These are phyloP conservation scores for Usnea hakonensis DNA, from an alignment of 495 filamentous ascomycete species.

Conservation along the genomic window DNA sequence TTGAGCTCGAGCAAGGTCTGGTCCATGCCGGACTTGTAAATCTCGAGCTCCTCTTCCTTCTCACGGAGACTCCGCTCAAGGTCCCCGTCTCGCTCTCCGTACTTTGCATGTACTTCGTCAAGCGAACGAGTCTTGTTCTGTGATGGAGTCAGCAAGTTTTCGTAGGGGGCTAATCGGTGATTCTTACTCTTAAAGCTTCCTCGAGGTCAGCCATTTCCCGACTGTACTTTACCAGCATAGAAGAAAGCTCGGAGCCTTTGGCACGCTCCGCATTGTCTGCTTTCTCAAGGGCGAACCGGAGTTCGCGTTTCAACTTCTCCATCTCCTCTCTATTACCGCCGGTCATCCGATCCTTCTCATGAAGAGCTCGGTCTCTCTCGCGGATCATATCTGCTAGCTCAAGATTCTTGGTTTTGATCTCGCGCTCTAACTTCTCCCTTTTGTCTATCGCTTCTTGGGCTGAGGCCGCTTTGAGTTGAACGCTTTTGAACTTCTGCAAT, in stretches of 20 bases:
- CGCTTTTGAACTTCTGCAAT: constrained; percentile 86
- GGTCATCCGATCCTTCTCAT: constrained; percentile 77
- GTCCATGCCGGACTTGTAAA: constrained; percentile 95
- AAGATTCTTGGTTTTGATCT: constrained; percentile 97
- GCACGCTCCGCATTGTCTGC: constrained; percentile 86
- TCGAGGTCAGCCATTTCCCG: constrained; percentile 94
- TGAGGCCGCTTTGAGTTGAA: constrained; percentile 91
- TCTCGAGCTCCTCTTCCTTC: constrained; percentile 95
- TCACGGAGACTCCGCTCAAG: constrained; percentile 75
- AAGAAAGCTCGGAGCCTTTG: constrained; percentile 89
- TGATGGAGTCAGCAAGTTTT: constrained; percentile 23
- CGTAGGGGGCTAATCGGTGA: not conserved
- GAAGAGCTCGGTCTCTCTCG: constrained; percentile 87
- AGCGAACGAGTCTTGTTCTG: constrained; percentile 75
- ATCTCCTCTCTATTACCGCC: constrained; percentile 88
- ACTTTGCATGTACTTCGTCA: constrained; percentile 71
- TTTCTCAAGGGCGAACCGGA: constrained; percentile 84
- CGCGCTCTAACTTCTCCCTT: constrained; percentile 88
- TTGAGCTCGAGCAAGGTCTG: constrained; percentile 86
- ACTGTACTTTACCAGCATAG: constrained; percentile 91
- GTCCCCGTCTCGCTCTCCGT: constrained; percentile 74
- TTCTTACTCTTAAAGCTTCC: constrained; percentile 65
- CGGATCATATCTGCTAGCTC: constrained; percentile 98
- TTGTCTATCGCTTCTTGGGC: constrained; percentile 94
- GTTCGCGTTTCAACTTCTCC: constrained; percentile 94